Conservation (phyloP, 176 grass and related monocot species). For the Musa troglodytarum region DNA sequence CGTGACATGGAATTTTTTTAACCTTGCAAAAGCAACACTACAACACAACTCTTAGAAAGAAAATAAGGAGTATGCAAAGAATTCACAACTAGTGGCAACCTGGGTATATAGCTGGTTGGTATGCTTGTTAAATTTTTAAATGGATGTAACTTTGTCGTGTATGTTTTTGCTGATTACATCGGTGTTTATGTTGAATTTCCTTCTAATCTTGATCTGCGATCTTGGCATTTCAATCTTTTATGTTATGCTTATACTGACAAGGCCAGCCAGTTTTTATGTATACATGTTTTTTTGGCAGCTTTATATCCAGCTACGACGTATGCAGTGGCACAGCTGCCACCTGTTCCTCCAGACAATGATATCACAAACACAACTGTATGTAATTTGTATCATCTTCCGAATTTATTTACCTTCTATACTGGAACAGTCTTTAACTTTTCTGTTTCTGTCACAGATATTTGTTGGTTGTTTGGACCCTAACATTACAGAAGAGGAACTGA, state of each 20-base stretch:
- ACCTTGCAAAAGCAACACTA: neutral
- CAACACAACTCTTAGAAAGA: neutral
- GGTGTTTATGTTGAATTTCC: neutral
- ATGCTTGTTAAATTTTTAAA: neutral
- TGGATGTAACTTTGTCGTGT: neutral
- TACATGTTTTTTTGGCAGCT: conserved; percentile 32
- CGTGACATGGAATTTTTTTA: neutral
- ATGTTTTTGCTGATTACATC: neutral
- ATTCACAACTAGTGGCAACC: too few species aligned
- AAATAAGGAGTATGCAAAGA: too few species aligned
- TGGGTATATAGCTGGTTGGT: too few species aligned
- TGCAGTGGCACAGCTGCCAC: conserved; percentile 44
- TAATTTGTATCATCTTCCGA: neutral
- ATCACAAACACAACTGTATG: conserved; percentile 63
- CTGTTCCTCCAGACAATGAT: conserved; percentile 56
- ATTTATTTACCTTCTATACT: neutral
- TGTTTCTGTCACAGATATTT: conserved; percentile 65
- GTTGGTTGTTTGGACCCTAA: conserved; percentile 90
- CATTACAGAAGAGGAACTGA: conserved; percentile 86
- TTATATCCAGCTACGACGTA: conserved; percentile 57
- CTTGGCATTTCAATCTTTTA: neutral
- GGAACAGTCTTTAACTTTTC: neutral
- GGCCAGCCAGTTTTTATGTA: neutral
- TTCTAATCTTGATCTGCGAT: neutral
- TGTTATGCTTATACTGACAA: neutral